phyloP scores from a whole-genome alignment of 2,329 filamentous ascomycete species.

The Chaetomiaceae sp. region DNA sequence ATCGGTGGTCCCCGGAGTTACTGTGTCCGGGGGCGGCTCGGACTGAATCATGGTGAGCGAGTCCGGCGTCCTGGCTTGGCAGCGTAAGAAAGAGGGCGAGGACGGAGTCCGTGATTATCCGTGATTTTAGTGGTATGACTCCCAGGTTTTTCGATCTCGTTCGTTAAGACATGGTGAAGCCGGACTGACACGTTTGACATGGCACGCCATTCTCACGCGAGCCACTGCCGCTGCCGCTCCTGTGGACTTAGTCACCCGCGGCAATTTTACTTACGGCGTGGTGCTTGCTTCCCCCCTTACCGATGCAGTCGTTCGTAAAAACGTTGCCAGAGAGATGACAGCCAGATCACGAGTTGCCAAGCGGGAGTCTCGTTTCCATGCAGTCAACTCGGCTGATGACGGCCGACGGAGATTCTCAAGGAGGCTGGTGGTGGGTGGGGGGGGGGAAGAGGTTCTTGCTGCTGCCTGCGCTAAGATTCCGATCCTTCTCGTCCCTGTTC shows the following conservation, averaged over 20 bases:
- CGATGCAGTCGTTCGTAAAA: too few relatives aligned
- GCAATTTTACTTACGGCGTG: not conserved
- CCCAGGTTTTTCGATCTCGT: not conserved
- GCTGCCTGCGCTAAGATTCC: conserved; percentile 2
- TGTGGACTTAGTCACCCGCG: not conserved
- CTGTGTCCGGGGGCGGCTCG: not conserved
- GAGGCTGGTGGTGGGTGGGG: not conserved
- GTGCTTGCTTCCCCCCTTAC: too few relatives aligned
- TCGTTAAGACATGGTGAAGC: too few relatives aligned
- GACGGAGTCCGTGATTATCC: not conserved
- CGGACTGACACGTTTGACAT: too few relatives aligned
- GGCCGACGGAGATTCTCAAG: not conserved
- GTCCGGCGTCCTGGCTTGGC: not conserved
- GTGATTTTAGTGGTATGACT: not conserved
- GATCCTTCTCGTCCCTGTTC: not conserved
- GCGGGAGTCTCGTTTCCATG: not conserved
- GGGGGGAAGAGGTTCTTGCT: not conserved
- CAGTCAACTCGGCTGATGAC: not conserved
- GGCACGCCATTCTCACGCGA: too few relatives aligned
- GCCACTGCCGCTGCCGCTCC: not conserved
- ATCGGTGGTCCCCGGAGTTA: too few relatives aligned
- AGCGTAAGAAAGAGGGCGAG: too few relatives aligned
- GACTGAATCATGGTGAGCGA: not conserved
- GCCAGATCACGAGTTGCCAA: not conserved
- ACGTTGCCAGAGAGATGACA: not conserved